Evolutionary conservation across 1,284 basidiomycete genomes (phyloP).

Genomic region (Tilletia setariae): DNA sequence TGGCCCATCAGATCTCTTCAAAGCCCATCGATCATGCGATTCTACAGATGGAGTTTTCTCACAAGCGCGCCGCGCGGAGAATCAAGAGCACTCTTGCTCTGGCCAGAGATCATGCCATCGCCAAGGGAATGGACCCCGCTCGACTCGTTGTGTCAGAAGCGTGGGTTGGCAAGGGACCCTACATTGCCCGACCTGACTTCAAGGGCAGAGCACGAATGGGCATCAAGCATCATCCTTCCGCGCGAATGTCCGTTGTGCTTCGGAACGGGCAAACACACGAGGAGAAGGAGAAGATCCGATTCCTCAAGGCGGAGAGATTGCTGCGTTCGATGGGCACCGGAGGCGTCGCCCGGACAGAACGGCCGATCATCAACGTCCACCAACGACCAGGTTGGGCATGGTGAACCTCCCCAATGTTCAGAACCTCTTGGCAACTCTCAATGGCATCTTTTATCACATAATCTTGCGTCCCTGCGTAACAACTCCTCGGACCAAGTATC

Average conservation of each 20-base stretch:
- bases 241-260: slow-evolving; percentile 74
- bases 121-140: slow-evolving; percentile 72
- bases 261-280: slow-evolving; percentile 77
- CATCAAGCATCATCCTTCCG: slow-evolving; percentile 71
- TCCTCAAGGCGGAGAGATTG: slow-evolving; percentile 68
- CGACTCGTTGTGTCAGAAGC: slow-evolving; percentile 81
- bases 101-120: slow-evolving; percentile 80
- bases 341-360: slow-evolving; percentile 39
- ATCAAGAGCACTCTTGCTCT: slow-evolving; percentile 83
- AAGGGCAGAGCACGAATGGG: slow-evolving; percentile 81
- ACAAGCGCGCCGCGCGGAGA: slow-evolving; percentile 79
- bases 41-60: slow-evolving; percentile 90
- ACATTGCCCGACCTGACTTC: slow-evolving; percentile 67
- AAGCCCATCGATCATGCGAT: slow-evolving; percentile 74
- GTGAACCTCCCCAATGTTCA: not conserved
- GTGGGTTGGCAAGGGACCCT: slow-evolving; percentile 84
- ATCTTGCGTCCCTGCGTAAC: no score
- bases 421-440: not conserved
- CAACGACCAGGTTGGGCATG: slow-evolving; percentile 46
- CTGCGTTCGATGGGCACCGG: slow-evolving; percentile 72
- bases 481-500: no score
- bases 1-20: slow-evolving; percentile 75
- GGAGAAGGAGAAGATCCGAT: slow-evolving; percentile 66
- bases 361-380: slow-evolving; percentile 41
- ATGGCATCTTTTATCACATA: not conserved